Base-by-base conservation (phyloP, 257 asterid species). In the Prunella vulgaris region DNA sequence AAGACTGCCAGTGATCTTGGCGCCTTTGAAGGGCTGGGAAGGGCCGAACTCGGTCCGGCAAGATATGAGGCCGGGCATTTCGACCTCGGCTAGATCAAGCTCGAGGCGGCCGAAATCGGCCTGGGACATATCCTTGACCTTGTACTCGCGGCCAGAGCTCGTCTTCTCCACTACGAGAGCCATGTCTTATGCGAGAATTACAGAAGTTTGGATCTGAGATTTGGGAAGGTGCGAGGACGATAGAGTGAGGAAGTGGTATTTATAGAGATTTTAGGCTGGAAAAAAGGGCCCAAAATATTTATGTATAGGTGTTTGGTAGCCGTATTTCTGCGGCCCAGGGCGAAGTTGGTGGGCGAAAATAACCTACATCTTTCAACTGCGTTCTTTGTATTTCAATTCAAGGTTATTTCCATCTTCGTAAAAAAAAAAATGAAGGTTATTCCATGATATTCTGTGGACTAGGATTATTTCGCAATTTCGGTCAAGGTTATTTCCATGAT, bases 121-220 rank as follows among this genome's bases (percentile, higher is more conserved):
- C 80, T 77, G 85, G n/a, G 85, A 74, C 85, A 80, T 77, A 70
- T 80, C 85, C 82, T 77, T 80, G 64, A 80, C 85, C 85, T 81
- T 81, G 83, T 78, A 81, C 77, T 81, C 86, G 66, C 86, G 86
- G 83, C 86, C 86, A 44, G 86, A 58, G 69, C 38, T 70, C 6
- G 80, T 76, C 51, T 76, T 76, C 68, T 76, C 80, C 8, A 76
- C 75, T 32, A 44, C 51, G 15, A 76, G 80, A 48, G 80, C 76
- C 80, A 70, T 76, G 63, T 40, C 5, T 48, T 13, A 10, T 4
- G 65, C 22, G 62, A 32, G 44, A 6, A 1, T 8, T 15, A 5
- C 3, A 33, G 32, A 27, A 17, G 5, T 53, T 12, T 28, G 17
- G 77, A 72, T 72, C 71, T 72, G 72, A 64, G 71, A 72, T 51